These are phyloP conservation scores for Pyrenochaeta sp. DNA, from an alignment of 2,329 filamentous ascomycete genomes.

Conservation along the genomic window DNA sequence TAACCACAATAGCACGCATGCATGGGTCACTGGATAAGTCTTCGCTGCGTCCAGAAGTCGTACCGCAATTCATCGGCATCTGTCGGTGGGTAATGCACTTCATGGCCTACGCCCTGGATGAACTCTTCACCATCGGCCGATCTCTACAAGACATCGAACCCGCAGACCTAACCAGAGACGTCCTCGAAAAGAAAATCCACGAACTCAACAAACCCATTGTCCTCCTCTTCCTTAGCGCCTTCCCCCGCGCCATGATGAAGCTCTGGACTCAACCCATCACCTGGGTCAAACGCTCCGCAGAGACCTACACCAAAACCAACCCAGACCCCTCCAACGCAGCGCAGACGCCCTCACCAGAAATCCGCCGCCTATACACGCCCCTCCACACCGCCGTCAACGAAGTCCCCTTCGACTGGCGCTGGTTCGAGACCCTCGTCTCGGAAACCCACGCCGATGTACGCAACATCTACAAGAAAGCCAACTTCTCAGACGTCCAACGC, in stretches of 20 bases:
- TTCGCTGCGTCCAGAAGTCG: conserved; percentile 41
- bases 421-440: conserved; percentile 57
- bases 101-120: conserved; percentile 63
- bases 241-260: conserved; percentile 48
- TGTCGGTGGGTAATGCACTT: conserved; percentile 80
- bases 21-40: conserved; percentile 59
- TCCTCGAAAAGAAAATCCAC: conserved; percentile 33
- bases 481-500: conserved; percentile 54
- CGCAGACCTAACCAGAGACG: conserved; percentile 48
- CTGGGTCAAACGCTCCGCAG: conserved; percentile 40
- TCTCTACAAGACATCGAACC: conserved; percentile 23
- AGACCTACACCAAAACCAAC: conserved; percentile 39
- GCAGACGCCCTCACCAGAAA: conserved; percentile 50
- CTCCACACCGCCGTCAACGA: conserved; percentile 40
- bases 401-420: conserved; percentile 53
- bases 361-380: conserved; percentile 55
- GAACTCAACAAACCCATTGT: conserved; percentile 46
- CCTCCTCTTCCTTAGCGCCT: conserved; percentile 42
- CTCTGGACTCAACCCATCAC: conserved; percentile 41
- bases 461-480: conserved; percentile 60
- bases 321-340: no score
- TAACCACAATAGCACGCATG: conserved; percentile 61
- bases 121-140: conserved; percentile 50
- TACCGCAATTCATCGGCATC: conserved; percentile 65
- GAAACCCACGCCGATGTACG: conserved; percentile 73